Percentiles rank a stretch among this genome's conserved stretches.
phyloP scores from a whole-genome alignment of 192 early-diverging fungal genomes.

The Kappamyces sp. region DNA sequence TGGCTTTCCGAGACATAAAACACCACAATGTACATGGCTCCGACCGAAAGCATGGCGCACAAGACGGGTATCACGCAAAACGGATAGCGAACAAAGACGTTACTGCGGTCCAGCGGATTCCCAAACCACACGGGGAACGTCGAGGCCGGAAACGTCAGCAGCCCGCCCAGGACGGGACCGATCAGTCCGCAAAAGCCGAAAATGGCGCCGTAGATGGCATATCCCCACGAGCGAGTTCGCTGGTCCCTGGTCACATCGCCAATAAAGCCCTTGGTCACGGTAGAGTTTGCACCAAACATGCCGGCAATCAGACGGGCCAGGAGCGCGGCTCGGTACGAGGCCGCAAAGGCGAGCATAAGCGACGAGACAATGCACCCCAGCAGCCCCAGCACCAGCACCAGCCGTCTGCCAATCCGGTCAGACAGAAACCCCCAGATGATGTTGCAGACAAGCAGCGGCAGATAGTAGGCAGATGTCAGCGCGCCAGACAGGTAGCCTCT shows the following conservation, averaged over 20 bases:
- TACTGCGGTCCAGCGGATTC: slow-evolving; percentile 6
- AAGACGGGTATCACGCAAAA: not conserved
- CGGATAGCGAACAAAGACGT: slow-evolving; percentile 15
- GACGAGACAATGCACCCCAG: slow-evolving; percentile 12
- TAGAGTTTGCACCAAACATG: slow-evolving; percentile 34
- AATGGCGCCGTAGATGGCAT: slow-evolving; percentile 33
- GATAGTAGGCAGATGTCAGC: slow-evolving; percentile 32
- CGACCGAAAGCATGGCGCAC: slow-evolving; percentile 4
- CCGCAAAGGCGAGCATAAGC: slow-evolving; percentile 15
- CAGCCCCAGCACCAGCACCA: slow-evolving; percentile 20
- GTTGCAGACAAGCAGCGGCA: slow-evolving; percentile 40
- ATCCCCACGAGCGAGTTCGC: slow-evolving; percentile 29
- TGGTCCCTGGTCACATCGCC: slow-evolving; percentile 31
- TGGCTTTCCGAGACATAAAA: not conserved
- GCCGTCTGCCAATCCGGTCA: slow-evolving; percentile 28
- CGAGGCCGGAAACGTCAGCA: slow-evolving; percentile 13
- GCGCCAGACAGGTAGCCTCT: slow-evolving; percentile 25
- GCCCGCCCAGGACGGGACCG: slow-evolving; percentile 31
- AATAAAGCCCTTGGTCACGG: slow-evolving; percentile 36
- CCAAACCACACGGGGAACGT: slow-evolving; percentile 11
- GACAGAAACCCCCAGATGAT: slow-evolving; percentile 33
- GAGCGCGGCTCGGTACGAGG: slow-evolving; percentile 22
- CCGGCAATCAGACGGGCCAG: slow-evolving; percentile 34
- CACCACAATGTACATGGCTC: not conserved
- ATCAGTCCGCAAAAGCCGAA: slow-evolving; percentile 33